Evolutionary conservation across 257 asterid genomes (phyloP), one percentile per base, ranked within the genome.

Genomic region (Penstemon davidsonii): DNA sequence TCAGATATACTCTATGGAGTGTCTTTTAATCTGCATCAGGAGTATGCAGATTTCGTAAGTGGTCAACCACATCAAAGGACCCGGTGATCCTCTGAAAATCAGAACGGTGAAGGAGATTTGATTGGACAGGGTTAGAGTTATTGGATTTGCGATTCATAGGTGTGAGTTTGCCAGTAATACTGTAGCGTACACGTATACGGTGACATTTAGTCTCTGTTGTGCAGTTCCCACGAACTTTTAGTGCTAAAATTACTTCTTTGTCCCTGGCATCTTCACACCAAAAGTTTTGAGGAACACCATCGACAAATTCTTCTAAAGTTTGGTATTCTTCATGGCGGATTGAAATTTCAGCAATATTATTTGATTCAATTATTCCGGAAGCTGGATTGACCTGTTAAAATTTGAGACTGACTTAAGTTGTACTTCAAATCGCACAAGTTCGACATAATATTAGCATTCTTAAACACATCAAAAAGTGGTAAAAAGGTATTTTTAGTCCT

Each of bases 261-360:
- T 94, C 96, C 74, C 92, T 88, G 12, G 91, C 84, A 82, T 91
- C 97, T 88, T 94, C 99, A 46, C 96, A 88, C 96, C 97, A 94
- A 51, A 77, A 80, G 80, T 83, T 94, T 71, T 78, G 92, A 8
- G 96, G 96, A 55, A 81, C 76, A 4, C 99, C 99, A 58, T 94
- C 99, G 1, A 93, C 89, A 70, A 84, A 93, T 76, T 88, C 99
- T 76, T 87, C 96, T 9, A 88, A n/a, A 8, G 96, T 94, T 72
- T 91, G 91, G 81, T 68, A 83, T 42, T 88, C 91, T 53, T 94
- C 95, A 8, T 85, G 86, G 45, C 81, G 84, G 76, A 94, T 82
- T 64, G 86, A 82, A 58, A 94, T 86, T 80, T 94, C 99, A 40
- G 75, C 78, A 66, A 85, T 82, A 40, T 83, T 87, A 68, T 86